Evolutionary conservation across 2,329 filamentous ascomycete genomes (phyloP).

Genomic region (Nigrospora sphaerica): DNA sequence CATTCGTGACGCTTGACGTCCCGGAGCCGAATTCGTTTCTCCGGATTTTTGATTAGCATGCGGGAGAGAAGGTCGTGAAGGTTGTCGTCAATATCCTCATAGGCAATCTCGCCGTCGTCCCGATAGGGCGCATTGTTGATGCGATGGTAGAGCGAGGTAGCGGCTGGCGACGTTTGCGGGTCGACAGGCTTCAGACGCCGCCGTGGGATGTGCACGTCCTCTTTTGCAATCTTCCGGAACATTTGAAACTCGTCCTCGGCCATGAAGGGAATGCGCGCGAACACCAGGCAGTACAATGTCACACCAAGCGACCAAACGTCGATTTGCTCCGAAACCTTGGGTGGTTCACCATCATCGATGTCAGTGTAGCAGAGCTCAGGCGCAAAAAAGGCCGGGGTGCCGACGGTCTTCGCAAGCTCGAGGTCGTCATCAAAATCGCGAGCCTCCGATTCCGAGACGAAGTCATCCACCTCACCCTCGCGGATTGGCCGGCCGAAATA

Average conservation of each 20-base stretch:
- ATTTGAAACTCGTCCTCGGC: conserved; percentile 88
- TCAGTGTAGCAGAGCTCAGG: conserved; percentile 93
- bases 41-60: conserved; percentile 83
- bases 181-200: conserved; percentile 73
- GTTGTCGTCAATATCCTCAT: conserved; percentile 78
- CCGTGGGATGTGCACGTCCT: conserved; percentile 78
- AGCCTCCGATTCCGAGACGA: conserved; percentile 71
- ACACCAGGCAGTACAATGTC: conserved; percentile 92
- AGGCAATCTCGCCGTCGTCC: conserved; percentile 69
- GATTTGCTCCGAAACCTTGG: conserved; percentile 83
- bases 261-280: conserved; percentile 86
- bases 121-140: conserved; percentile 62
- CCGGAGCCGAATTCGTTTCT: conserved; percentile 77
- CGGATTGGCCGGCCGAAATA: conserved; percentile 87
- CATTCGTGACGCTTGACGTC: conserved; percentile 94
- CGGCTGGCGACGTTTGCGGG: conserved; percentile 48
- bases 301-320: conserved; percentile 97
- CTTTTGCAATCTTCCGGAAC: conserved; percentile 84
- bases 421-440: conserved; percentile 86
- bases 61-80: conserved; percentile 71
- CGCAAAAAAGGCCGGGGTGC: conserved; percentile 94
- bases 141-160: conserved; percentile 48
- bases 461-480: conserved; percentile 73
- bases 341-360: conserved; percentile 56
- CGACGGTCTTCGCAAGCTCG: conserved; percentile 95